A percentile compares a stretch with the other conserved stretches of the same genome.
Conservation (phyloP, 2,329 filamentous ascomycete genomes). For the Penicillium sp. region DNA sequence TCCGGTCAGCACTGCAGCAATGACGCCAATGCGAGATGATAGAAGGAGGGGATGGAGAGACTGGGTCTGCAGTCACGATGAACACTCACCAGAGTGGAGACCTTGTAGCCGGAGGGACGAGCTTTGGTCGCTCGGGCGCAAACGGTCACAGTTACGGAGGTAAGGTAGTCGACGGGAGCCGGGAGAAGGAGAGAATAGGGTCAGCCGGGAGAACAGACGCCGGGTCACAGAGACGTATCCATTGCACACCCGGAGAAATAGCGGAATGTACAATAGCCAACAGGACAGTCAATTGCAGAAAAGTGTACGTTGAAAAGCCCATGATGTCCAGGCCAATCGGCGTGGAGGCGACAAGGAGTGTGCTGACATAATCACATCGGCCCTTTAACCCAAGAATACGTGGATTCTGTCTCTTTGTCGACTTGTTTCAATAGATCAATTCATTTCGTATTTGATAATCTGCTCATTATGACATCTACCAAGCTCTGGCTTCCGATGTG, state of each 20-base stretch:
- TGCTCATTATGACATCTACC: background rate
- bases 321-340: background rate
- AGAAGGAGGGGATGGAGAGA: background rate
- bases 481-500: background rate
- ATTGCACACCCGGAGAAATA: constrained; percentile 11
- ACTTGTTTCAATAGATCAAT: background rate
- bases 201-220: constrained; percentile 10
- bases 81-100: constrained; percentile 2
- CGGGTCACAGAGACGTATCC: constrained; percentile 11
- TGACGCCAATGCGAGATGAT: constrained; percentile 2
- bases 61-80: background rate
- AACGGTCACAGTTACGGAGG: constrained; percentile 7
- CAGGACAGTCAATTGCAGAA: constrained; percentile 4
- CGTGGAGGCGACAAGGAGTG: background rate
- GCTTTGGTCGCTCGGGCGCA: constrained; percentile 8
- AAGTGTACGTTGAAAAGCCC: background rate
- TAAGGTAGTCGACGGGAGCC: constrained; percentile 3
- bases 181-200: constrained; percentile 12
- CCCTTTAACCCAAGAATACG: too few relatives aligned
- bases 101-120: background rate
- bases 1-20: constrained; percentile 13
- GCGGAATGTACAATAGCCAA: background rate
- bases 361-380: background rate
- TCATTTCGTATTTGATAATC: background rate
- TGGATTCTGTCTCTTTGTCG: background rate